A percentile compares a stretch with the other conserved stretches of the same genome.
Evolutionary conservation across 495 filamentous ascomycete genomes (phyloP).

Genomic region (Chaetomium fimeti): DNA sequence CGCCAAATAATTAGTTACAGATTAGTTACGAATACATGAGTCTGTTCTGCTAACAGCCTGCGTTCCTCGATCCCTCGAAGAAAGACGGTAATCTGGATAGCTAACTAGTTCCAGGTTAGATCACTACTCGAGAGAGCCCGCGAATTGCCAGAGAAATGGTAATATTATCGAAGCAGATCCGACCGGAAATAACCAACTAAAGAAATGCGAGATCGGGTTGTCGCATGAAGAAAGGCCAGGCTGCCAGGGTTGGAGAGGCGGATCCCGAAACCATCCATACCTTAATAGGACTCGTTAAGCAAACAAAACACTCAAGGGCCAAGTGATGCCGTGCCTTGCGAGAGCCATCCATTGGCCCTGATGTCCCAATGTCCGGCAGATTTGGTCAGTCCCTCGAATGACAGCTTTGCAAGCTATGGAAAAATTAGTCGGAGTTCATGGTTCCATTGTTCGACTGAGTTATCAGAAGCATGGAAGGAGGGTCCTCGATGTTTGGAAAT

Average conservation of each 20-base stretch:
- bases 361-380: not conserved
- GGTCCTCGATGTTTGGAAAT: not conserved
- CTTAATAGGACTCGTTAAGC: slow-evolving; percentile 21
- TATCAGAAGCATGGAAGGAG: not conserved
- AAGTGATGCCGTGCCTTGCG: not conserved
- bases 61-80: too few relatives aligned
- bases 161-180: too few relatives aligned
- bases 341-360: not conserved
- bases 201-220: too few relatives aligned
- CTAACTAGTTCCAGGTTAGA: too few relatives aligned
- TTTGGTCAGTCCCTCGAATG: not conserved
- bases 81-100: too few relatives aligned
- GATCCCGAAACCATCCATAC: slow-evolving; percentile 14
- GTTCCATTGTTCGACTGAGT: not conserved
- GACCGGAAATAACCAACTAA: too few relatives aligned
- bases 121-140: too few relatives aligned
- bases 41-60: not conserved
- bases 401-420: not conserved
- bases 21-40: too few relatives aligned
- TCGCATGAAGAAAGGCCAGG: not conserved
- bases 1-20: not conserved
- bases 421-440: too few relatives aligned
- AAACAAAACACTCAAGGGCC: slow-evolving; percentile 18
- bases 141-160: not conserved
- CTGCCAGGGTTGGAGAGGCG: slow-evolving; percentile 25